Conservation (phyloP, 768 basidiomycete genomes). For the Russula earlei region DNA sequence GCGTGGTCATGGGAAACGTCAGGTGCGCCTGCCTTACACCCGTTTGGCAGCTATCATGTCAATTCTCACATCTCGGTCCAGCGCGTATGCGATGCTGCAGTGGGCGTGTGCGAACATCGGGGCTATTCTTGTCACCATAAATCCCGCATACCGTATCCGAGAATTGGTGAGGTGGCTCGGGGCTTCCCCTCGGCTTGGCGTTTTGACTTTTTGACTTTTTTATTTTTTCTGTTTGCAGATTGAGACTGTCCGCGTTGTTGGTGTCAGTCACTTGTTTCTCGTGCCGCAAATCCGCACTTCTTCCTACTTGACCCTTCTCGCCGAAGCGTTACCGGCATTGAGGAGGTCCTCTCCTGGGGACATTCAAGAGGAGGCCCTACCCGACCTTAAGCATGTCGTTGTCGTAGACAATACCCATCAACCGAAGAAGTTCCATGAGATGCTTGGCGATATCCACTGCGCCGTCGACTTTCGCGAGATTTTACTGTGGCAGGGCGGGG, state of each 20-base stretch:
- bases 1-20: slow-evolving; percentile 76
- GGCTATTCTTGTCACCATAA: slow-evolving; percentile 75
- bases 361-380: slow-evolving; percentile 49
- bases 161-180: slow-evolving; percentile 52
- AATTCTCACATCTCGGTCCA: slow-evolving; percentile 22
- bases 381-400: slow-evolving; percentile 52
- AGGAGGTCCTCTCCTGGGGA: slow-evolving; percentile 39
- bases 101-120: slow-evolving; percentile 84
- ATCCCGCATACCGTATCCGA: slow-evolving; percentile 65
- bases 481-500: slow-evolving; percentile 56
- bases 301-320: slow-evolving; percentile 51
- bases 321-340: slow-evolving; percentile 49
- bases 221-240: slow-evolving; percentile 32
- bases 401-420: slow-evolving; percentile 54
- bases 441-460: slow-evolving; percentile 36
- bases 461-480: slow-evolving; percentile 65
- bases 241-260: slow-evolving; percentile 50
- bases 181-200: background rate
- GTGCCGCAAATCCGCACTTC: slow-evolving; percentile 63
- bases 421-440: slow-evolving; percentile 31
- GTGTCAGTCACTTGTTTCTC: slow-evolving; percentile 59
- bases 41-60: background rate
- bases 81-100: slow-evolving; percentile 71
- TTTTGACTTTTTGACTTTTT: background rate
- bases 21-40: slow-evolving; percentile 43